Evolutionary conservation across 768 basidiomycete genomes (phyloP).

Genomic region (Tylopilus felleus): DNA sequence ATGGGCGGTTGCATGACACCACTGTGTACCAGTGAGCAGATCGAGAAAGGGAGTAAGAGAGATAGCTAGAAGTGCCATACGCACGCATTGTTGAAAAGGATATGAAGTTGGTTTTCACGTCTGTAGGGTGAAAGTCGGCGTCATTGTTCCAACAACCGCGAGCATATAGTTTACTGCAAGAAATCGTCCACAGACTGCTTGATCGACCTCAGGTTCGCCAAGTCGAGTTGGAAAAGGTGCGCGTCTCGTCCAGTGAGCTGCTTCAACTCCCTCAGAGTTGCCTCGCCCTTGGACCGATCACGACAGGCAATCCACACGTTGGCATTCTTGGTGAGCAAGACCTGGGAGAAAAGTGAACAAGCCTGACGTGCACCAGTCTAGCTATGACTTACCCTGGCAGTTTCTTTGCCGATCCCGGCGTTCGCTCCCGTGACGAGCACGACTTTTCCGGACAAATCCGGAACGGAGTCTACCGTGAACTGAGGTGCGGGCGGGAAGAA

Average conservation of each 20-base stretch:
- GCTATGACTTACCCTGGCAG: slow-evolving; percentile 3
- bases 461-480: background rate
- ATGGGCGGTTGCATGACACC: slow-evolving; percentile 2
- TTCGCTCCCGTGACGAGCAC: slow-evolving; percentile 9
- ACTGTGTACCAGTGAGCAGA: background rate
- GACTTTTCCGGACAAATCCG: slow-evolving; percentile 11
- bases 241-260: slow-evolving; percentile 31
- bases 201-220: slow-evolving; percentile 32
- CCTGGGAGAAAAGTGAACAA: background rate
- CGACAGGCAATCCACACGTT: slow-evolving; percentile 51
- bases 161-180: slow-evolving; percentile 21
- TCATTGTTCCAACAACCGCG: slow-evolving; percentile 25
- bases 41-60: background rate
- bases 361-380: background rate
- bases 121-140: slow-evolving; percentile 19
- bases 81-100: slow-evolving; percentile 12
- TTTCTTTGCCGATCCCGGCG: slow-evolving; percentile 11
- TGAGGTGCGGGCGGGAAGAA: background rate
- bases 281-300: slow-evolving; percentile 35
- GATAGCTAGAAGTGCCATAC: background rate
- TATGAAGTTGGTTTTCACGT: slow-evolving; percentile 6
- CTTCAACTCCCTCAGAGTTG: slow-evolving; percentile 40
- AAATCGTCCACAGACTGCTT: slow-evolving; percentile 31
- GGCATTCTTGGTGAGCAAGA: slow-evolving; percentile 11
- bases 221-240: slow-evolving; percentile 31